A percentile compares a stretch with the other conserved stretches of the same genome.
Conservation (phyloP, 2,329 filamentous ascomycete species). For the Cercospora janseana region DNA sequence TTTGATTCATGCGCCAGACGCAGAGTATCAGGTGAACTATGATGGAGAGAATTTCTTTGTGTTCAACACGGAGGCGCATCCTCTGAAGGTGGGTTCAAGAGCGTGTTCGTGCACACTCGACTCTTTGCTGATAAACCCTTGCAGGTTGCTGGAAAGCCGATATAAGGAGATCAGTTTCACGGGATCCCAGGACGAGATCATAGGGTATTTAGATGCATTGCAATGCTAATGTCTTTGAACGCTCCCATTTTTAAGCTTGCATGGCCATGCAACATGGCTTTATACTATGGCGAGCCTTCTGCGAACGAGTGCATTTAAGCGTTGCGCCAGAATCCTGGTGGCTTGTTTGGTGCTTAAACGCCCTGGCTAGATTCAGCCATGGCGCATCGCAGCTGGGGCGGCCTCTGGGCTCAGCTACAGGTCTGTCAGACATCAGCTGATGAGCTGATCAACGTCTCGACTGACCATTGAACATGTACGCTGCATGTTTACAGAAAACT, state of each 20-base stretch:
- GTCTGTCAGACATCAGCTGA: too few species aligned
- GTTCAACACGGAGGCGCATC: slow-evolving; percentile 66
- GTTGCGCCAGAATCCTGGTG: slow-evolving; percentile 1
- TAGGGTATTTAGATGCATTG: not conserved
- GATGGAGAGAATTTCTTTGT: slow-evolving; percentile 55
- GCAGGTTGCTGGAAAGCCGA: slow-evolving; percentile 11
- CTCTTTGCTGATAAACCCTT: not conserved
- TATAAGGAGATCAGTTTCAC: not conserved
- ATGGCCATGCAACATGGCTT: too few species aligned
- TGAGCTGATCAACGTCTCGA: too few species aligned
- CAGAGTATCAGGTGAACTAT: slow-evolving; percentile 54
- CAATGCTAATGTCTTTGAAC: not conserved
- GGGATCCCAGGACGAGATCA: not conserved
- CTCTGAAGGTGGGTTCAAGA: slow-evolving; percentile 46
- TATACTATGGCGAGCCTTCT: too few species aligned
- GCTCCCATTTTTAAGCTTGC: too few species aligned
- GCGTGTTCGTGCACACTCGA: not conserved
- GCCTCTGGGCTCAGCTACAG: too few species aligned
- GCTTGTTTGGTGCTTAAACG: not conserved
- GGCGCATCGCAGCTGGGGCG: not conserved
- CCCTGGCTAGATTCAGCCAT: slow-evolving; percentile 5
- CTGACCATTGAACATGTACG: too few species aligned
- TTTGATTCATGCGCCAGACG: slow-evolving; percentile 58
- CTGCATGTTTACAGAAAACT: too few species aligned
- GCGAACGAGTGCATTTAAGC: not conserved